These are phyloP conservation scores for Echinosophora koreensis DNA, from an alignment of 306 rosid genomes.

Conservation along the genomic window DNA sequence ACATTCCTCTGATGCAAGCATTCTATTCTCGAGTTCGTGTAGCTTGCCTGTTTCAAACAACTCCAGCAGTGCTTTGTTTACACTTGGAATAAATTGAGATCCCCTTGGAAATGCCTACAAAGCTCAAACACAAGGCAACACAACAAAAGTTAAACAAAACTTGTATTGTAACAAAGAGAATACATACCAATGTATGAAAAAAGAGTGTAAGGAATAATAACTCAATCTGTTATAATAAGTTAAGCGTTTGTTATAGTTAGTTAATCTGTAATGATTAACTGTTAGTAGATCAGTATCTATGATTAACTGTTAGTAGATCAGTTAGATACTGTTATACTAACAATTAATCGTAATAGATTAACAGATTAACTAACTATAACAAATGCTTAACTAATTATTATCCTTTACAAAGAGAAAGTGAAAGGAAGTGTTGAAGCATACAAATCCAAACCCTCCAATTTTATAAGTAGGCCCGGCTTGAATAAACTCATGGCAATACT, in stretches of 20 bases:
- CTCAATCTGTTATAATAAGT: no score
- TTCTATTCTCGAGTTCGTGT: slow-evolving; percentile 42
- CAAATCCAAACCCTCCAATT: slow-evolving; percentile 63
- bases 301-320: no score
- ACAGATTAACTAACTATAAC: no score
- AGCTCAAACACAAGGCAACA: slow-evolving; percentile 8
- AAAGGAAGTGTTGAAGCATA: slow-evolving; percentile 25
- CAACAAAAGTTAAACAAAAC: not conserved
- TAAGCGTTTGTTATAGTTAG: no score
- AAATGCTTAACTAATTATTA: no score
- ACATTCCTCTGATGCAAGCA: slow-evolving; percentile 55
- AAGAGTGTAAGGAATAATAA: no score
- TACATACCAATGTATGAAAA: not conserved
- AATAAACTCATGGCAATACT: slow-evolving; percentile 52
- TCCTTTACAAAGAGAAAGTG: not conserved
- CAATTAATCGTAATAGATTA: no score
- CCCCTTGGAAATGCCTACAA: slow-evolving; percentile 55
- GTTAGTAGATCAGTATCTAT: no score
- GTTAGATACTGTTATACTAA: no score
- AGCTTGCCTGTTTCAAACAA: slow-evolving; percentile 49
- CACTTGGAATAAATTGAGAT: slow-evolving; percentile 44
- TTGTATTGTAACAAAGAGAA: not conserved
- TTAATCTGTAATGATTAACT: no score
- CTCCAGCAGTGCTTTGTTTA: slow-evolving; percentile 50
- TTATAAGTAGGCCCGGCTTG: slow-evolving; percentile 50